Conservation (phyloP, 2,329 filamentous ascomycete species). For the Coniochaeta ligniaria region DNA sequence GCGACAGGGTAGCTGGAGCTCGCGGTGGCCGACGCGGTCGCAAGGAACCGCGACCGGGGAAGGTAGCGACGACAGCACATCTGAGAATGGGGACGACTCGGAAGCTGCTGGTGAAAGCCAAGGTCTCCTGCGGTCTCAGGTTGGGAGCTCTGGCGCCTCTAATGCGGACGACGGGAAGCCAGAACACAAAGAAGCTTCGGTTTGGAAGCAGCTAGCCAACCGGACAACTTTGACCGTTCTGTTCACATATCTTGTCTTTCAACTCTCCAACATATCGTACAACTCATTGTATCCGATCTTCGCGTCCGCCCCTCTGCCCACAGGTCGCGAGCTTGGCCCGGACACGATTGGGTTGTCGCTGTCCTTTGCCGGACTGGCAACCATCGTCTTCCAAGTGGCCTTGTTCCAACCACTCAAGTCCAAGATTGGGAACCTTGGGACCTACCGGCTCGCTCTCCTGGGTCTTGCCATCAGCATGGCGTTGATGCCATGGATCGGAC, state of each 20-base stretch:
- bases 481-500: conserved; percentile 84
- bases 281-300: conserved; percentile 96
- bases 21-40: conserved; percentile 12
- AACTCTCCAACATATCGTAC: conserved; percentile 89
- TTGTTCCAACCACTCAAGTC: conserved; percentile 74
- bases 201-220: conserved; percentile 58
- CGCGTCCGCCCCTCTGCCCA: conserved; percentile 65
- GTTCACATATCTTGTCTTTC: conserved; percentile 83
- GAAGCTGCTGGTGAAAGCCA: conserved; percentile 9
- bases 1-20: conserved; percentile 17
- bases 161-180: conserved; percentile 29
- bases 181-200: conserved; percentile 38
- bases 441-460: conserved; percentile 71
- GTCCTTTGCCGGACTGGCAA: conserved; percentile 75
- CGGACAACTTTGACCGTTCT: conserved; percentile 77
- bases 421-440: conserved; percentile 75
- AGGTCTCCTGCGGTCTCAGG: conserved; percentile 6
- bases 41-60: neutral
- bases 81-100: conserved; percentile 14
- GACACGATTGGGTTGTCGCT: conserved; percentile 79
- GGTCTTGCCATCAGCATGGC: conserved; percentile 78
- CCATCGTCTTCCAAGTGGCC: conserved; percentile 84
- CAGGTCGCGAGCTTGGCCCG: conserved; percentile 68
- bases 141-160: conserved; percentile 13
- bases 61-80: conserved; percentile 8